Base-by-base conservation (phyloP, 2,329 filamentous ascomycete species). In the Ambrosiella beaveri region DNA sequence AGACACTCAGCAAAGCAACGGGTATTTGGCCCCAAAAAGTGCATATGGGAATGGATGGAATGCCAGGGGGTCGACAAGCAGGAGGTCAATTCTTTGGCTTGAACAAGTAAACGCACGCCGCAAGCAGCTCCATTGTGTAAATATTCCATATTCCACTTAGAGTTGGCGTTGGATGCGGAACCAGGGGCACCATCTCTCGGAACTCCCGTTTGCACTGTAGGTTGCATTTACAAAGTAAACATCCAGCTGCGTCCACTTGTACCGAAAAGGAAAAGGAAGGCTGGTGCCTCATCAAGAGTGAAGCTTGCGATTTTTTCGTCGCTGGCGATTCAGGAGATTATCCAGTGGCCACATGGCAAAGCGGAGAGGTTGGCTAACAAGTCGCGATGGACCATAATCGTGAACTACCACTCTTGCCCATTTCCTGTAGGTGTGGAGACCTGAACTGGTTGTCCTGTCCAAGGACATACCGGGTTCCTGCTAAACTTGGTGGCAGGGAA, bases 71-170 rank as follows among this genome's bases (percentile, higher is more conserved):
- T 45, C 19, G 38, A 19, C 17, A 55, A 55, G 53, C 39, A 55
- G 53, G 53, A 55, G 41, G 61, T 59, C 47, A 51, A 19, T 58
- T 66, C 64, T 66, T 66, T 62, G 66, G 12, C 13, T 45, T 47
- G 17, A 39, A 41, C 52, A 54, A 54, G 52, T n/a, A 54, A 39
- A 41, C 39, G 47, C 47, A 36, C 47, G 27, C 19, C n/a, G 8
- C n/a, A 47, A 47, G 13, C n/a, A 47, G 44, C n/a, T 47, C 44
- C 44, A 47, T 47, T 15, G 19, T n/a, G n/a, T 47, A 13, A 15
- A 17, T 17, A 15, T 47, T 8, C 44, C n/a, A 13, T 15, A 47
- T 13, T 15, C 7, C 8, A 13, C 15, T 8, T 15, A 47, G 40
- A 47, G 17, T 36, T 27, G 27, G 27, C 27, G 27, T 27, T 27